Evolutionary conservation across 106 monocot species (phyloP).

Genomic region (Acanthochlamys bracteata): DNA sequence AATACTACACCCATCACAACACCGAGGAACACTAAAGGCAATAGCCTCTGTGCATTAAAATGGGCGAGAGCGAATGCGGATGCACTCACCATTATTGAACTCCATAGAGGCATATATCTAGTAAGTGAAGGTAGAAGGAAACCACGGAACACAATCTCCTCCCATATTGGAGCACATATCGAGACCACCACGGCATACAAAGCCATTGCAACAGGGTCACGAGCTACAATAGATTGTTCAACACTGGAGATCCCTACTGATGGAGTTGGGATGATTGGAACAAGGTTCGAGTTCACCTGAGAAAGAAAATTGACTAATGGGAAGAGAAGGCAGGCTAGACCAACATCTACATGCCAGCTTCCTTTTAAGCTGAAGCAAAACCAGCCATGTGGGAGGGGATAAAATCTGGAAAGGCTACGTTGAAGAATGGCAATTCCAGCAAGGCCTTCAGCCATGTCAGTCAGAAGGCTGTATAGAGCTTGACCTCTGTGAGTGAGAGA

Average conservation of each 20-base stretch:
- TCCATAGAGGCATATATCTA: slow-evolving; percentile 52
- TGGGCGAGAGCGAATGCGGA: slow-evolving; percentile 62
- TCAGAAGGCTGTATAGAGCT: slow-evolving; percentile 66
- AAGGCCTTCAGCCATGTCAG: slow-evolving; percentile 56
- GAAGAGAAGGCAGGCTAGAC: slow-evolving; percentile 51
- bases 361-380: slow-evolving; percentile 52
- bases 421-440: slow-evolving; percentile 63
- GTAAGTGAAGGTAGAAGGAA: slow-evolving; percentile 71
- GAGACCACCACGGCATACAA: slow-evolving; percentile 60
- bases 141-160: slow-evolving; percentile 68
- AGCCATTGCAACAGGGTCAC: slow-evolving; percentile 67
- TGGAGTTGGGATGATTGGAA: slow-evolving; percentile 34
- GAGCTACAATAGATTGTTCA: slow-evolving; percentile 68
- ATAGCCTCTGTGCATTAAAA: slow-evolving; percentile 58
- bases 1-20: slow-evolving; percentile 68
- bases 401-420: slow-evolving; percentile 43
- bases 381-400: slow-evolving; percentile 59
- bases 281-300: slow-evolving; percentile 43
- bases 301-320: slow-evolving; percentile 59
- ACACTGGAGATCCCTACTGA: slow-evolving; percentile 49
- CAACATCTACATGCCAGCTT: slow-evolving; percentile 56
- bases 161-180: slow-evolving; percentile 67
- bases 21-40: slow-evolving; percentile 62
- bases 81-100: slow-evolving; percentile 47
- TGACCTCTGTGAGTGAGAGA: slow-evolving; percentile 58